A percentile compares a stretch with the other conserved stretches of the same genome.
Evolutionary conservation across 805 yeast species (phyloP).

Genomic region (Wickerhamiella occidentalis): DNA sequence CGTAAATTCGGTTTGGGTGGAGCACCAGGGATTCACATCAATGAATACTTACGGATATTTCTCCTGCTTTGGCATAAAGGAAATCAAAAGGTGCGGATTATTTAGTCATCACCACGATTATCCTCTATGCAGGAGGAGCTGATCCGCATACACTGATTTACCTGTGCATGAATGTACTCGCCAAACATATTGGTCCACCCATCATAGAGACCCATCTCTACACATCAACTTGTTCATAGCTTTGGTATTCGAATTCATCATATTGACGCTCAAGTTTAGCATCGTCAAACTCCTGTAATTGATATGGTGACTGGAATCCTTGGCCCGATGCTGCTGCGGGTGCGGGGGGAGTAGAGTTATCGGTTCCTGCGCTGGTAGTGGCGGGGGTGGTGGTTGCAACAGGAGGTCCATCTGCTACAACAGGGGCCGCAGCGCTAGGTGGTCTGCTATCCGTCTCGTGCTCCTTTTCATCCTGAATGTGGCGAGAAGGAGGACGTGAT

Average conservation of each 20-base stretch:
- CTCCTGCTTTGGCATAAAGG: neutral
- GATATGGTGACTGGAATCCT: neutral
- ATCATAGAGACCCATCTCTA: neutral
- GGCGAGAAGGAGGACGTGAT: neutral
- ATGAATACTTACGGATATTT: conserved; percentile 23
- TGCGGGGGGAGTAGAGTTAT: neutral
- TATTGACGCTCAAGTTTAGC: conserved; percentile 11
- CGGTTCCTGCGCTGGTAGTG: neutral
- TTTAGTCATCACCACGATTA: neutral
- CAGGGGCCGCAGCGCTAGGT: neutral
- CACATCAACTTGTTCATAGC: conserved; percentile 9
- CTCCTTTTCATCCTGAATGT: neutral
- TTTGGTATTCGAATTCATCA: conserved; percentile 11
- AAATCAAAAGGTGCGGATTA: neutral
- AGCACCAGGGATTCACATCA: neutral
- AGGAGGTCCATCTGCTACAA: neutral
- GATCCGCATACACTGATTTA: neutral
- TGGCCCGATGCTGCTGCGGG: neutral
- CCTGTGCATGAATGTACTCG: no score
- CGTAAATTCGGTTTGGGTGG: neutral
- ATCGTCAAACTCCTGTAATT: conserved; percentile 5
- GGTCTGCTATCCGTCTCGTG: neutral
- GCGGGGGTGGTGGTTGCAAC: neutral
- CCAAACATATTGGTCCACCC: no score
- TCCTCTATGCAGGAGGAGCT: neutral